Evolutionary conservation across 2,329 filamentous ascomycete genomes (phyloP).

Genomic region (Diaporthe amygdali): DNA sequence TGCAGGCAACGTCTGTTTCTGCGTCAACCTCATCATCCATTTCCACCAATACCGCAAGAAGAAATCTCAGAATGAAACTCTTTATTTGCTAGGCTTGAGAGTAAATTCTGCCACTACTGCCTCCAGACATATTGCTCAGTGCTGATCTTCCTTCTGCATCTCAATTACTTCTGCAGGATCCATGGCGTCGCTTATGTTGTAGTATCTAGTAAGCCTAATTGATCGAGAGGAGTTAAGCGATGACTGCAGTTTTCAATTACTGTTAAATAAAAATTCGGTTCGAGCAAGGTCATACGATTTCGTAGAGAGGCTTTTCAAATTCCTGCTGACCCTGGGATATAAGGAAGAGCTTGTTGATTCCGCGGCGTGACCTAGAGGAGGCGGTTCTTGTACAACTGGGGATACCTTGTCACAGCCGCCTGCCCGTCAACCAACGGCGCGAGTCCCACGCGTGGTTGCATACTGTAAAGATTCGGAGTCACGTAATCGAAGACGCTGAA

Average conservation of each 20-base stretch:
- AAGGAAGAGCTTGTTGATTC: too few relatives aligned
- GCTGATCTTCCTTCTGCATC: not conserved
- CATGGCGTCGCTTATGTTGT: too few relatives aligned
- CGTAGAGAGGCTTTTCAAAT: not conserved
- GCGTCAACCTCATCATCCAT: not conserved
- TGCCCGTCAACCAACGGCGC: not conserved
- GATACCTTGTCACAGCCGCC: not conserved
- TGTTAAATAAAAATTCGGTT: not conserved
- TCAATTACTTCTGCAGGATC: not conserved
- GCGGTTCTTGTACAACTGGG: not conserved
- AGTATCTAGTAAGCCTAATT: too few relatives aligned
- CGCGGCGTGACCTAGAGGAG: not conserved
- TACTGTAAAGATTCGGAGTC: not conserved
- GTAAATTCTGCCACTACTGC: not conserved
- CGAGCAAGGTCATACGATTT: not conserved
- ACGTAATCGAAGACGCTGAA: slow-evolving; percentile 3
- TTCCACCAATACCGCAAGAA: not conserved
- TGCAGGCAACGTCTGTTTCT: not conserved
- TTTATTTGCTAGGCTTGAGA: not conserved
- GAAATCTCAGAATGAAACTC: not conserved
- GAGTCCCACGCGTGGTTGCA: not conserved
- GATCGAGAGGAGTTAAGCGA: too few relatives aligned
- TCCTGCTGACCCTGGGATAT: not conserved
- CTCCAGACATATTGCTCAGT: not conserved
- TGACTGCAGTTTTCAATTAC: too few relatives aligned